A percentile compares a stretch with the other conserved stretches of the same genome.
Conservation (phyloP, 140 eudicot genomes). For the Anethum foeniculum region DNA sequence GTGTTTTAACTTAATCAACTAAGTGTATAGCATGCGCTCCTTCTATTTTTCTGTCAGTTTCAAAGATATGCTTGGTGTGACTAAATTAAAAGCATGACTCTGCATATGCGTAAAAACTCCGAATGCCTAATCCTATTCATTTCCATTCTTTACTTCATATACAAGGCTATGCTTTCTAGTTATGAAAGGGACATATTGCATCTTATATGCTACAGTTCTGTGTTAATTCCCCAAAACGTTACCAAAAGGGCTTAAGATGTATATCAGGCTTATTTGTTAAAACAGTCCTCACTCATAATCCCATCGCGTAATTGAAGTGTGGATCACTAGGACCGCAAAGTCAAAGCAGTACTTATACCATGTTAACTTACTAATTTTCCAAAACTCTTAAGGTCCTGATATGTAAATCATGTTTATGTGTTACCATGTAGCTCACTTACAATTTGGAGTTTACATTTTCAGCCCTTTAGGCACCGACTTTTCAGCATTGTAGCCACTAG, state of each 20-base stretch:
- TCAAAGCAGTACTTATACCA: not conserved
- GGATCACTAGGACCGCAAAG: not conserved
- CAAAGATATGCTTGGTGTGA: not conserved
- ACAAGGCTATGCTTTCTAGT: conserved; percentile 3
- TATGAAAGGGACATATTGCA: not conserved
- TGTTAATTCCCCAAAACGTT: not conserved
- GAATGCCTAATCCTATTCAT: not conserved
- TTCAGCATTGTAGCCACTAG: not conserved
- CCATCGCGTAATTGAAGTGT: not conserved
- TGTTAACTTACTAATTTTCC: not conserved
- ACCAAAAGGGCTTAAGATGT: not conserved
- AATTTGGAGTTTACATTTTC: not conserved
- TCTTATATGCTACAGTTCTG: not conserved
- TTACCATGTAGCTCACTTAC: not conserved
- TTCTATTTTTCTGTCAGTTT: not conserved
- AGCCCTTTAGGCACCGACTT: not conserved
- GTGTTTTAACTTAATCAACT: conserved; percentile 3
- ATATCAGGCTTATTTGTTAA: not conserved
- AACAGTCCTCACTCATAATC: not conserved
- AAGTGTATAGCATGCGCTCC: not conserved
- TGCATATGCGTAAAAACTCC: not conserved
- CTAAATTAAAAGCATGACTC: not conserved
- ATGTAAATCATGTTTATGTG: not conserved
- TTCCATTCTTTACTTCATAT: not conserved
- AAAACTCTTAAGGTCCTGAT: not conserved